Conservation (phyloP, 2,329 filamentous ascomycete genomes). For the Pseudonectria foliicola region DNA sequence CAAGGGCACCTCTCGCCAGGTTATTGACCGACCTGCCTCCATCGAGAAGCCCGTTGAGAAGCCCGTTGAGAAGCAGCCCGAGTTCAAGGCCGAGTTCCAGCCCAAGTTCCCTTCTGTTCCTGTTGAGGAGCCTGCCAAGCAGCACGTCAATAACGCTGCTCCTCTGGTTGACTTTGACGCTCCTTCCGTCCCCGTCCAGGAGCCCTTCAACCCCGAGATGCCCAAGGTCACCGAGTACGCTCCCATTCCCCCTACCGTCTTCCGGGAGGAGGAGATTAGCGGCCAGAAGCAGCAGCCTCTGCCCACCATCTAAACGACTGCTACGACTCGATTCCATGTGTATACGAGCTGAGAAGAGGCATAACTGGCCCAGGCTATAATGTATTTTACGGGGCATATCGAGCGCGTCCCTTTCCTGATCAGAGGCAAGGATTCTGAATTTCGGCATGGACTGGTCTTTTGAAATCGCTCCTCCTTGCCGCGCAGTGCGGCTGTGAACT, state of each 20-base stretch:
- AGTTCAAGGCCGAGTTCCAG: not conserved
- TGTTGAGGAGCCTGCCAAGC: conserved; percentile 28
- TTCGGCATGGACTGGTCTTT: conserved; percentile 18
- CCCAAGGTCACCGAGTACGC: conserved; percentile 19
- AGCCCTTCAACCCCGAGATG: conserved; percentile 21
- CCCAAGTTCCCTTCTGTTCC: conserved; percentile 31
- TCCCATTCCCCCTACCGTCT: conserved; percentile 1
- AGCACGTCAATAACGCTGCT: conserved; percentile 9
- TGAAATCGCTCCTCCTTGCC: conserved; percentile 17
- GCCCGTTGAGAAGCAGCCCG: too few species aligned
- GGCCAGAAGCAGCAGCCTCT: conserved; percentile 18
- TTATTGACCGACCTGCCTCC: conserved; percentile 27
- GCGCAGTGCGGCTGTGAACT: conserved; percentile 21
- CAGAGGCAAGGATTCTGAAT: conserved; percentile 17
- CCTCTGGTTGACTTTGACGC: conserved; percentile 9
- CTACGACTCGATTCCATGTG: conserved; percentile 18
- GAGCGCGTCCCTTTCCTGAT: conserved; percentile 21
- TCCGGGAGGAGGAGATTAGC: too few species aligned
- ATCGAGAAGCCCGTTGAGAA: too few species aligned
- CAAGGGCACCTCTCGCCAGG: conserved; percentile 36
- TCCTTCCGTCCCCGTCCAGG: conserved; percentile 16
- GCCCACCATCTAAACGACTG: conserved; percentile 21
- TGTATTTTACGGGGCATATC: conserved; percentile 23
- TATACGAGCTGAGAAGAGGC: conserved; percentile 20
- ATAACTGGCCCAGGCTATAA: conserved; percentile 20